Evolutionary conservation across 2,329 filamentous ascomycete genomes (phyloP), one percentile per base, ranked within the genome.

Genomic region (Beauveria sp.): DNA sequence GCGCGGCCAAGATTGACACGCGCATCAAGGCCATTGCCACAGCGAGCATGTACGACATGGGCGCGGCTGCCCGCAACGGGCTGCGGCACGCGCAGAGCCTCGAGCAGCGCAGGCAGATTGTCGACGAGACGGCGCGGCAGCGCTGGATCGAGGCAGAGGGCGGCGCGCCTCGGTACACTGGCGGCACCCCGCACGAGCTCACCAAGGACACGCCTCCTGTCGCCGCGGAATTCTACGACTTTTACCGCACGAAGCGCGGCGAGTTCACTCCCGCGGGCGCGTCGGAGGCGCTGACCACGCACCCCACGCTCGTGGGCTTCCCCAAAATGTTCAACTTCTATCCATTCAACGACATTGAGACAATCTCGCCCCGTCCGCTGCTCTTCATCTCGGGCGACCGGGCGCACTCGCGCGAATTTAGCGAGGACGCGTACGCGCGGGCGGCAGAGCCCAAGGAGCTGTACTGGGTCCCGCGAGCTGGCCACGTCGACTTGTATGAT

Each of bases 401-500:
- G 16, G 64, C 69, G 2, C 68, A 71, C 61, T 70, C 69, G 14
- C 66, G 66, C 2, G 67, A 70, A 62, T 70, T 69, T 55, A 71
- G 67, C n/a, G 63, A 68, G 52, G 62, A 68, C 30, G 70, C 69
- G 2, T 70, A 68, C 47, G 57, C 51, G 1, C 62, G 44, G 37
- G 69, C 65, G 53, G 69, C n/a, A 18, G 70, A 75, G 61, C 73
- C 73, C 8, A 75, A 75, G 65, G 72, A 75, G 63, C 41, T 75
- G 52, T 8, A 70, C 7, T 72, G 69, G 70, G 61, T 76, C 0
- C 52, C 68, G 0, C 66, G 69, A 2, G 69, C 71, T 9, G 70
- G 71, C 2, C 72, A 75, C 52, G 71, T 71, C 2, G 73, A 75
- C 46, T 65, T 75, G 4, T 75, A 75, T 41, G 73, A 75, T 62